These are phyloP conservation scores for Naegleria fowleri DNA, from an alignment of 208 protist species.

Conservation along the genomic window DNA sequence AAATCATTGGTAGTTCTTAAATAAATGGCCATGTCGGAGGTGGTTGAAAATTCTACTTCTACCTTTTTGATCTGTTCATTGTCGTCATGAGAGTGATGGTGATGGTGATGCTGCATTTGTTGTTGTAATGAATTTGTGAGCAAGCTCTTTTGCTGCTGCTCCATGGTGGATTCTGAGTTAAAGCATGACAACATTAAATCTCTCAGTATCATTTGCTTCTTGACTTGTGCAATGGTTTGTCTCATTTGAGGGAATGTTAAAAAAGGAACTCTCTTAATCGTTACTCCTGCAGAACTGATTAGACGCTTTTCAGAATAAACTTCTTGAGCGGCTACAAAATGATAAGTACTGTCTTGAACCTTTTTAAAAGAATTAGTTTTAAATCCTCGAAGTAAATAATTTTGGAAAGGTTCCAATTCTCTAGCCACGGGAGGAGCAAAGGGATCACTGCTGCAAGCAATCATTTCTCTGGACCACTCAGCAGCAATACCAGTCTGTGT, in stretches of 20 bases:
- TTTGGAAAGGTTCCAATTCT: neutral
- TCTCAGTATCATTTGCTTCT: neutral
- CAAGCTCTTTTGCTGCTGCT: neutral
- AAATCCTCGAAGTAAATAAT: neutral
- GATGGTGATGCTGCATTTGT: neutral
- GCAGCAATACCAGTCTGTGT: neutral
- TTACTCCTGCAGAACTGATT: neutral
- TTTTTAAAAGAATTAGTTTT: neutral
- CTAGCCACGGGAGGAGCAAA: neutral
- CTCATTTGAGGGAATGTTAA: neutral
- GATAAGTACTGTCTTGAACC: neutral
- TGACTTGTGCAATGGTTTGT: neutral
- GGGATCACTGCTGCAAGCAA: neutral
- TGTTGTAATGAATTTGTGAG: neutral
- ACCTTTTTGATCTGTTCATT: neutral
- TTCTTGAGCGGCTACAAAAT: neutral
- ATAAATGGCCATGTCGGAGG: neutral
- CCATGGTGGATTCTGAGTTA: neutral
- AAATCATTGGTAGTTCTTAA: neutral
- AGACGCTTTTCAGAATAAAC: neutral
- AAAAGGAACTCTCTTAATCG: neutral
- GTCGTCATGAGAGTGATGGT: neutral
- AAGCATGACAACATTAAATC: neutral
- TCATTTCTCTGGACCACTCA: neutral
- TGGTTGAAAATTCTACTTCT: neutral